A percentile compares a stretch with the other conserved stretches of the same genome.
Conservation (phyloP, 176 grass and related monocot genomes). For the Lolium perenne region DNA sequence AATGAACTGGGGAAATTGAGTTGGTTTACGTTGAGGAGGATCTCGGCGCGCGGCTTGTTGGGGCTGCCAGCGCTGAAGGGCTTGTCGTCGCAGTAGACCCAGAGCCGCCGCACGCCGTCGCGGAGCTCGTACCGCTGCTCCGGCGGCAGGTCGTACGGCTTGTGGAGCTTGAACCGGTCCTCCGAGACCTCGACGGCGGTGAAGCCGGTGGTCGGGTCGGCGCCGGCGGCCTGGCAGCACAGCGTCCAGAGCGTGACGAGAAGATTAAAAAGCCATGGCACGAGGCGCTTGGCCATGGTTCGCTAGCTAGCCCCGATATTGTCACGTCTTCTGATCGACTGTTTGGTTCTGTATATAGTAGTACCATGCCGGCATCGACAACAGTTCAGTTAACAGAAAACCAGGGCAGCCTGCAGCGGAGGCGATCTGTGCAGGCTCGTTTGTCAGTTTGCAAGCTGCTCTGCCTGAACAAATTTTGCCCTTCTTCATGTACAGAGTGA, state of each 20-base stretch:
- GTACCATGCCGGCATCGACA: background rate
- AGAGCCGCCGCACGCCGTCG: constrained; percentile 46
- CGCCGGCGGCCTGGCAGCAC: background rate
- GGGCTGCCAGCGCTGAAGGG: constrained; percentile 28
- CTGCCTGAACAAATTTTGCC: too few relatives aligned
- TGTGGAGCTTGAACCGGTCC: constrained; percentile 48
- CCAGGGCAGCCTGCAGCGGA: too few relatives aligned
- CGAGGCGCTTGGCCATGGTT: background rate
- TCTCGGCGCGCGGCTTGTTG: constrained; percentile 51
- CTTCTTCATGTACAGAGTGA: too few relatives aligned
- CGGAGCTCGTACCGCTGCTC: constrained; percentile 37
- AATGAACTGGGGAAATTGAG: background rate
- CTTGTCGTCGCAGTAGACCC: constrained; percentile 55
- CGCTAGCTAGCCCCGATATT: background rate
- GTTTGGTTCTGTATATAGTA: background rate
- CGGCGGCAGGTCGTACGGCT: constrained; percentile 47
- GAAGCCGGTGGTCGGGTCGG: constrained; percentile 52
- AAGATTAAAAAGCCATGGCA: background rate
- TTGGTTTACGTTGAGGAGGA: constrained; percentile 32
- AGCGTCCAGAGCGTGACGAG: background rate
- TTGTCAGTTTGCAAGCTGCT: too few relatives aligned
- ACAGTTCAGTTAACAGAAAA: too few relatives aligned
- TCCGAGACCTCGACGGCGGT: constrained; percentile 31
- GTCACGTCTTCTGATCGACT: background rate
- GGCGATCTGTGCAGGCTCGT: too few relatives aligned